Conservation (phyloP, 305 asterid species). For the Rubia balearica region DNA sequence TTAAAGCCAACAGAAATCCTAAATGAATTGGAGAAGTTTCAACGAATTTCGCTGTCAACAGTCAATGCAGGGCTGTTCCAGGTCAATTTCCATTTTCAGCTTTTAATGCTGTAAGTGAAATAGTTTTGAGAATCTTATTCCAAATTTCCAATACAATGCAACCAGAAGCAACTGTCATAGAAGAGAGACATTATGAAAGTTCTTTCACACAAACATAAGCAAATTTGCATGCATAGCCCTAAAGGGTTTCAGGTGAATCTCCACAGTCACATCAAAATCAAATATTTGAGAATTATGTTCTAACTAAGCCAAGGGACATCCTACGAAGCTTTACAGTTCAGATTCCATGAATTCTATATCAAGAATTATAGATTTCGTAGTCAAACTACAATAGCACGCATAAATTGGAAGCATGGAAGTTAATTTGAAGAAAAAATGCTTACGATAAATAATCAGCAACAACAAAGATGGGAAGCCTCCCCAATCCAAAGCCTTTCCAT, state of each 20-base stretch:
- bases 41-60: background rate
- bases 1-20: background rate
- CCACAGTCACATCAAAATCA: background rate
- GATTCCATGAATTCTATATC: background rate
- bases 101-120: background rate
- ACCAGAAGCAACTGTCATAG: background rate
- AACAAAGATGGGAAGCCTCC: slow-evolving; percentile 76
- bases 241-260: background rate
- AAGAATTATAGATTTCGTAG: background rate
- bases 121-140: background rate
- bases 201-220: background rate
- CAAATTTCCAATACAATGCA: background rate
- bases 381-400: background rate
- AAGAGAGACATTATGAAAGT: background rate
- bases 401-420: background rate
- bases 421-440: slow-evolving; percentile 27
- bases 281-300: background rate
- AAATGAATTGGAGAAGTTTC: background rate
- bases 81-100: background rate
- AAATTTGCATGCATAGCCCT: background rate
- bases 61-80: background rate
- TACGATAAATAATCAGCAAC: slow-evolving; percentile 76
- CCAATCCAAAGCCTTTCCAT: slow-evolving; percentile 73
- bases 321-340: background rate
- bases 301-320: slow-evolving; percentile 1